Conservation (phyloP, 495 filamentous ascomycete species). For the Penicillium longicatenatum region DNA sequence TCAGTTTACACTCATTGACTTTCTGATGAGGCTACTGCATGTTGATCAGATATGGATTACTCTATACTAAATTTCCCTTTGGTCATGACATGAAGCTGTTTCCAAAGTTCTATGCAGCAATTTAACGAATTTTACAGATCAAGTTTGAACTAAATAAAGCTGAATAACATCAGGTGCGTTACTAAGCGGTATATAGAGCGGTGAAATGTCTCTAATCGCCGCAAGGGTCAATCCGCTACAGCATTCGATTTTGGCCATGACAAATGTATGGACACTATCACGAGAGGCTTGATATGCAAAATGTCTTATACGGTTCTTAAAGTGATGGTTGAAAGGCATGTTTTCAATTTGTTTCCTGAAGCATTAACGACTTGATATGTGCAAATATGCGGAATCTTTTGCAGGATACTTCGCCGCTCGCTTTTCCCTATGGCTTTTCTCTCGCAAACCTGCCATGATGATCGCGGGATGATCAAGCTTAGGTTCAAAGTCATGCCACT, state of each 20-base stretch:
- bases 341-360: no score
- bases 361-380: no score
- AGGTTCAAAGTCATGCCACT: no score
- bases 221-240: neutral
- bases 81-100: neutral
- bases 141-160: neutral
- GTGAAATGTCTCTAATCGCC: neutral
- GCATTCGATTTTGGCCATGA: no score
- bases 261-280: no score
- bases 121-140: neutral
- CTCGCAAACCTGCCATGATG: neutral
- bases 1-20: neutral
- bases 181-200: neutral
- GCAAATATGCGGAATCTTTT: no score
- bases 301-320: no score
- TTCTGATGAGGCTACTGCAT: neutral
- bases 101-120: neutral
- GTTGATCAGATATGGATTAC: neutral
- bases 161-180: neutral
- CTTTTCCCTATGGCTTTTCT: neutral
- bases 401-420: neutral
- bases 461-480: neutral
- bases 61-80: neutral
- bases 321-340: no score
- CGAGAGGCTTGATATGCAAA: no score